phyloP scores from a whole-genome alignment of 1,284 basidiomycete species.

The Puccinia horiana region DNA sequence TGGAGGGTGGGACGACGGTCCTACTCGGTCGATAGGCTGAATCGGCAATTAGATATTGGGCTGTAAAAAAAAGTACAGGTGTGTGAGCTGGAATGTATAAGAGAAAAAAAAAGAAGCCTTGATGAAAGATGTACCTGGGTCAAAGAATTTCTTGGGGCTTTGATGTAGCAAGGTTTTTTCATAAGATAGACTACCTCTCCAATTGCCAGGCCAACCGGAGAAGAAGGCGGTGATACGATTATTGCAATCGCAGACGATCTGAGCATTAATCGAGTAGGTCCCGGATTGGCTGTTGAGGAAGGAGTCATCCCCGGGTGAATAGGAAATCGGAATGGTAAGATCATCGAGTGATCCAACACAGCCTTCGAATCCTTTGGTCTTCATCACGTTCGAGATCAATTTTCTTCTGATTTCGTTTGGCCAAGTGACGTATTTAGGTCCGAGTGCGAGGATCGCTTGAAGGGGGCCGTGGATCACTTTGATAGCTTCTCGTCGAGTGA shows the following conservation, averaged over 20 bases:
- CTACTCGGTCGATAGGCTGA: constrained; percentile 21
- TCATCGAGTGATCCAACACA: constrained; percentile 13
- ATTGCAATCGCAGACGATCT: constrained; percentile 28
- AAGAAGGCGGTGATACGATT: constrained; percentile 29
- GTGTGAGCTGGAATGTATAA: neutral
- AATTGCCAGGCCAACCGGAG: constrained; percentile 5
- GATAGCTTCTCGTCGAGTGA: neutral
- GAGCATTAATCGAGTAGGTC: neutral
- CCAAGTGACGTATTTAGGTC: neutral
- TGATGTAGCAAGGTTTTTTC: neutral
- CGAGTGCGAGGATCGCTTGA: neutral
- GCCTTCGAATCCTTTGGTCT: constrained; percentile 11
- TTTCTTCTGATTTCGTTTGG: neutral
- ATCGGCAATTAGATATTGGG: constrained; percentile 28
- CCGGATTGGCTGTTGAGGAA: neutral
- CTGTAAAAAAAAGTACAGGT: neutral
- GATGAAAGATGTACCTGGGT: neutral
- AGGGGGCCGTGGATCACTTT: neutral
- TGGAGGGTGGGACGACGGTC: constrained; percentile 7
- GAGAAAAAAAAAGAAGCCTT: neutral
- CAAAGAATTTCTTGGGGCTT: constrained; percentile 15
- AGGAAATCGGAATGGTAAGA: neutral
- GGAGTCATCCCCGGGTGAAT: neutral
- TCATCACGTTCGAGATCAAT: constrained; percentile 14
- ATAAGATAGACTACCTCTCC: constrained; percentile 4